Conservation (phyloP, 1,284 basidiomycete genomes). For the Cryptococcus amylolentus region DNA sequence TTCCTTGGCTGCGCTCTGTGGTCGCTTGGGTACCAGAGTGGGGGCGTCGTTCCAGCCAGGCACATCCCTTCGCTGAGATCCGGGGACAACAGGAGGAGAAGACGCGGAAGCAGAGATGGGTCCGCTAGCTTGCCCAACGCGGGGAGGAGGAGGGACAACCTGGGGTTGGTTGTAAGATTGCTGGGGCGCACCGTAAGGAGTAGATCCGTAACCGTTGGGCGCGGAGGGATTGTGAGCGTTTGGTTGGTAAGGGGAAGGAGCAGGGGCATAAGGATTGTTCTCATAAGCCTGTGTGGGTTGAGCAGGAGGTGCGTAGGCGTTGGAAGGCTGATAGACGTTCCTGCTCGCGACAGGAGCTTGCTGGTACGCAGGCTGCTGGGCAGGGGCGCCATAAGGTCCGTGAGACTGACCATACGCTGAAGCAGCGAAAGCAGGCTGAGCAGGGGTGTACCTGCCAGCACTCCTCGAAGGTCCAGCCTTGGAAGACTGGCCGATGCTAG, state of each 20-base stretch:
- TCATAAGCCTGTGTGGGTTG: conserved; percentile 4
- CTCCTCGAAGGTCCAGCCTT: conserved; percentile 9
- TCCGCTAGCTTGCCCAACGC: conserved; percentile 20
- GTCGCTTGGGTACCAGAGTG: conserved; percentile 54
- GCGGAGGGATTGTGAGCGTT: conserved; percentile 6
- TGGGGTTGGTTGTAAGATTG: conserved; percentile 19
- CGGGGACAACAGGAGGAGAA: conserved; percentile 37
- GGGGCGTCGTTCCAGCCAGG: conserved; percentile 84
- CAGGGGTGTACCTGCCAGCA: conserved; percentile 9
- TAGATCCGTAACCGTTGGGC: conserved; percentile 25
- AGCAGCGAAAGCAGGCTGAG: not conserved
- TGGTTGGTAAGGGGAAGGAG: conserved; percentile 9
- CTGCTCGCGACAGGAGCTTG: conserved; percentile 22
- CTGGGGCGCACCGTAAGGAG: conserved; percentile 31
- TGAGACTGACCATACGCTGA: not conserved
- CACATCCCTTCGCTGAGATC: conserved; percentile 56
- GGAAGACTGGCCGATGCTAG: conserved; percentile 3
- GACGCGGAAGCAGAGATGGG: conserved; percentile 12
- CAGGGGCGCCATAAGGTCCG: not conserved
- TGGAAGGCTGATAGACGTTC: conserved; percentile 8
- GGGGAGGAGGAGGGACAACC: conserved; percentile 48
- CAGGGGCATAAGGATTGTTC: conserved; percentile 19
- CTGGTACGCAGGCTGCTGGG: conserved; percentile 22
- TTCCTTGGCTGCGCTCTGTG: conserved; percentile 54
- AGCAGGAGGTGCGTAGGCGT: conserved; percentile 18